Evolutionary conservation across 495 filamentous ascomycete genomes (phyloP).

Genomic region (Ascobolus immersus): DNA sequence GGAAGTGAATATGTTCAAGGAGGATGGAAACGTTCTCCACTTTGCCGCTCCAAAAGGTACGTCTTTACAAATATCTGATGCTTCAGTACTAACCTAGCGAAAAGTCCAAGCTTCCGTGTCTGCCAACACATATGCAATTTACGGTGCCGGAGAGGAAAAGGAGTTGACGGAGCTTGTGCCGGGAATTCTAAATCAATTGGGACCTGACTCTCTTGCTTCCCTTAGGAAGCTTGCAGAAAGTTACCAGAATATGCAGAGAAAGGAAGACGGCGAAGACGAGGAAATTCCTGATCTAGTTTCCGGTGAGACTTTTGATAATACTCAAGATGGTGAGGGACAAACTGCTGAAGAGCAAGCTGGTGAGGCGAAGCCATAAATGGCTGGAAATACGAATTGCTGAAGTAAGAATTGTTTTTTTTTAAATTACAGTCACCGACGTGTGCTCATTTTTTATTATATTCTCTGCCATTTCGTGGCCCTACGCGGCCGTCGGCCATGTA

Average conservation of each 20-base stretch:
- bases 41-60: slow-evolving; percentile 88
- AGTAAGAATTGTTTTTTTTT: no score
- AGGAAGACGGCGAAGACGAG: slow-evolving; percentile 56
- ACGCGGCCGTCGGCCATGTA: no score
- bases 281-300: slow-evolving; percentile 91
- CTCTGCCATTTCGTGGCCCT: no score
- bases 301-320: slow-evolving; percentile 95
- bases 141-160: slow-evolving; percentile 96
- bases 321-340: no score
- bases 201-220: slow-evolving; percentile 88
- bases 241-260: slow-evolving; percentile 99
- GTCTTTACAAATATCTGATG: slow-evolving; percentile 12
- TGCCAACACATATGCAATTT: slow-evolving; percentile 97
- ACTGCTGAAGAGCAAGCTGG: no score
- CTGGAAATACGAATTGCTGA: no score
- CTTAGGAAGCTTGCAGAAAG: slow-evolving; percentile 95
- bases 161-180: slow-evolving; percentile 98
- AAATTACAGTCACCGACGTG: no score
- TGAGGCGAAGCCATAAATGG: no score
- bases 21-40: slow-evolving; percentile 98
- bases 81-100: slow-evolving; percentile 4
- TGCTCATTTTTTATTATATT: no score
- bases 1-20: slow-evolving; percentile 99
- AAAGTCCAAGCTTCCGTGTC: slow-evolving; percentile 87
- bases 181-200: slow-evolving; percentile 97